Evolutionary conservation across 768 basidiomycete genomes (phyloP), one percentile per base, ranked within the genome.

Genomic region (Hericium rajendrae): DNA sequence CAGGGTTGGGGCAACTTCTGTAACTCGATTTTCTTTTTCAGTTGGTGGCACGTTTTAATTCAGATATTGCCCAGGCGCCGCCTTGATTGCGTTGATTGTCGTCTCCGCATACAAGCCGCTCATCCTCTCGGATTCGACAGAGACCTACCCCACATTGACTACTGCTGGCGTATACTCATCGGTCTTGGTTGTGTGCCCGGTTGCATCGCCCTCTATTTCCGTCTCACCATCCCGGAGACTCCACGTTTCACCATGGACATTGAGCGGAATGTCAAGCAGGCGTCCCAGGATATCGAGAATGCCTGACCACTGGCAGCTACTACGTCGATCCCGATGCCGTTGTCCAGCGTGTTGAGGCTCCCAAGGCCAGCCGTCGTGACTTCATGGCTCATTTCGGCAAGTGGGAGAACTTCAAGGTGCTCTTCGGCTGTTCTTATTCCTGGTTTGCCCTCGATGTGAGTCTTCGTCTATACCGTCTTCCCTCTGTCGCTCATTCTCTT

Each of bases 211-310:
- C 82, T 94, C 53, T 94, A 92, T 76, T 94, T 90, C 86, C 89
- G 92, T 68, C 79, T 94, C 38, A 93, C 91, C 24, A 93, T 94
- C 65, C 90, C 92, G 3, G 91, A 94, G 69, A 94, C 91, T 0
- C 92, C 92, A 26, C 89, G 92, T 56, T 84, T 79, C 69, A 95
- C 92, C 58, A 93, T 94, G 87, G 92, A 94, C 75, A 81, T 94
- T 59, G 90, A 93, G 70, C 76, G 86, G 52, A 92, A 94, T 69
- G 73, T 94, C 48, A 74, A 79, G 41, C 88, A 86, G 66, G 92
- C 91, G 6, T 56, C 82, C 0, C 71, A 77, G 32, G 92, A 94
- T 64, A 88, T 92, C 60, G 78, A 85, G 57, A 76, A 78, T 49
- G 87, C 90, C 60, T 93, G 49, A 72, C 74, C 18, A 74, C 72